phyloP scores from a whole-genome alignment of 1,284 basidiomycete species.

The Prillingera fragicola region DNA sequence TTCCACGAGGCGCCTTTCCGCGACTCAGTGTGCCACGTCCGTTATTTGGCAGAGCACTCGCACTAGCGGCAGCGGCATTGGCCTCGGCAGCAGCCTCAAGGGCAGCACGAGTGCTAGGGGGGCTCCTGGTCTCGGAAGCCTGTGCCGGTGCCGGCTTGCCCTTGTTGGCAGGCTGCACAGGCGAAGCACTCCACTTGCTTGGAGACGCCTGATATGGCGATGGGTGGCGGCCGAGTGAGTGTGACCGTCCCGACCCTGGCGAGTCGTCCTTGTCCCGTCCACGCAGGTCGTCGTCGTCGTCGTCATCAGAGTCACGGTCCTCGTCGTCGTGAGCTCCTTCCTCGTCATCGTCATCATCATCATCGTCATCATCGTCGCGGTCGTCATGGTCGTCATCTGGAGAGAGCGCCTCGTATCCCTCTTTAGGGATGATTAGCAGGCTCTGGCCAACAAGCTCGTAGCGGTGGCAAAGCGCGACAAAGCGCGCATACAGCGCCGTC shows the following conservation, averaged over 20 bases:
- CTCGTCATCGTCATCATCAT: conserved; percentile 8
- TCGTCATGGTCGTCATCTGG: conserved; percentile 18
- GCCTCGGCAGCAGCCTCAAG: conserved; percentile 1
- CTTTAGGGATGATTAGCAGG: conserved; percentile 69
- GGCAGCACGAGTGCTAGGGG: conserved; percentile 10
- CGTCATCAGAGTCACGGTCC: conserved; percentile 17
- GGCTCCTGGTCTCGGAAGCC: conserved; percentile 9
- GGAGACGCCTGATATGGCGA: conserved; percentile 5
- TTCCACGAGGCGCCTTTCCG: conserved; percentile 14
- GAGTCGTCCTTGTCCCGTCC: conserved; percentile 6
- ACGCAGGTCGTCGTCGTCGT: background rate
- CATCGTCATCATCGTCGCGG: conserved; percentile 3
- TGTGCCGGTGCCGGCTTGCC: conserved; percentile 17
- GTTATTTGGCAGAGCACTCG: too few species aligned
- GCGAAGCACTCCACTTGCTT: conserved; percentile 12
- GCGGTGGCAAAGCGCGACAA: conserved; percentile 71
- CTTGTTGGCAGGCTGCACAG: conserved; percentile 16
- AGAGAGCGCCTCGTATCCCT: conserved; percentile 9
- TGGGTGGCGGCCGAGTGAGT: conserved; percentile 5
- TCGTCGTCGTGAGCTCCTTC: conserved; percentile 19
- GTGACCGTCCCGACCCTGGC: background rate
- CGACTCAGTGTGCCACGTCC: conserved; percentile 14
- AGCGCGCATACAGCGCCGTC: conserved; percentile 83
- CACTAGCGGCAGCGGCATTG: background rate
- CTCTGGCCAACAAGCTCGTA: conserved; percentile 72